phyloP scores from a whole-genome alignment of 176 grass and related monocot species.

The Musa beccarii region DNA sequence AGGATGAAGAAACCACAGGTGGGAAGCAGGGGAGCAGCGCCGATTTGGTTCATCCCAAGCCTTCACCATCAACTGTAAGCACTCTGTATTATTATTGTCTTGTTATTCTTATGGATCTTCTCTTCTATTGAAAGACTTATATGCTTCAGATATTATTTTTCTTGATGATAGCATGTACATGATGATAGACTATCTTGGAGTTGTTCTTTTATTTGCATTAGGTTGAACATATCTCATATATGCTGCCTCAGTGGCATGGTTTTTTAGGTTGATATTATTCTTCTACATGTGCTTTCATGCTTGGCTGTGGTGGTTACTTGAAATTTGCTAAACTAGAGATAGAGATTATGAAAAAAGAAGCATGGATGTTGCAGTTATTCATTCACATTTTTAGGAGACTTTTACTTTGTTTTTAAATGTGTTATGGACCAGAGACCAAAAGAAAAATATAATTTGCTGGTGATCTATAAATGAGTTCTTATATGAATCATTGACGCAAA shows the following conservation, averaged over 20 bases:
- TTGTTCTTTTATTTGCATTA: not conserved
- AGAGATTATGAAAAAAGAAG: not conserved
- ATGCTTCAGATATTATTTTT: not conserved
- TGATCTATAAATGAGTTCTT: not conserved
- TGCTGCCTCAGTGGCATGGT: not conserved
- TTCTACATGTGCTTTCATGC: not conserved
- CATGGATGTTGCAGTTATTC: not conserved
- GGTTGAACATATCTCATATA: not conserved
- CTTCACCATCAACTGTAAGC: constrained; percentile 13
- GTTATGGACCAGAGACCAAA: not conserved
- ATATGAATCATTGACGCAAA: not conserved
- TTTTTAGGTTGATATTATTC: not conserved
- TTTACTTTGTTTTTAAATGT: not conserved
- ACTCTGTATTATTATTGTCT: not conserved
- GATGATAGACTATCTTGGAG: not conserved
- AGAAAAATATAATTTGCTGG: not conserved
- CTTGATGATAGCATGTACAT: too few species aligned
- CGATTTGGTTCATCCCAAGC: constrained; percentile 4
- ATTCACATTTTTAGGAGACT: not conserved
- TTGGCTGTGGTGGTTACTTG: not conserved
- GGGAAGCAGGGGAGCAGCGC: constrained; percentile 8
- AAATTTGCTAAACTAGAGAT: not conserved
- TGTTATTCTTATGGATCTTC: not conserved
- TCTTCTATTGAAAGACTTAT: not conserved
- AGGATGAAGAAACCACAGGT: constrained; percentile 34